Evolutionary conservation across 2,329 filamentous ascomycete genomes (phyloP).

Genomic region (Diaporthe ampelina): DNA sequence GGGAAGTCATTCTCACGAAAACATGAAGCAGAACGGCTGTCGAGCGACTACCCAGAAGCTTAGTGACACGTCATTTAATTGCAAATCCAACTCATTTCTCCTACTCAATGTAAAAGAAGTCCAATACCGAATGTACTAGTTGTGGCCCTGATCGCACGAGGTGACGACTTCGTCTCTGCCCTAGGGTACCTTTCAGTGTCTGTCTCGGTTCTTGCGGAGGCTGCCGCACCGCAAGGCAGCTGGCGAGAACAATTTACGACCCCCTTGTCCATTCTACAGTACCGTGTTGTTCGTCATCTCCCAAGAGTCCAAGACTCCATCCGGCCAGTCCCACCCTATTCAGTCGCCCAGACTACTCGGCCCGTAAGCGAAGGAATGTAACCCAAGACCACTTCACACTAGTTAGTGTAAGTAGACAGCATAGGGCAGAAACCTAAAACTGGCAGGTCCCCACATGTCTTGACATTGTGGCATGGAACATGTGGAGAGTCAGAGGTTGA

Average conservation of each 20-base stretch:
- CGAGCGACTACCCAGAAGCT: not conserved
- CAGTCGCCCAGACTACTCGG: not conserved
- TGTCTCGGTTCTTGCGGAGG: no score
- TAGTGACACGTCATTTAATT: not conserved
- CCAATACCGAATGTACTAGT: not conserved
- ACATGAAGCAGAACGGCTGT: no score
- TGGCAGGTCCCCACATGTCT: not conserved
- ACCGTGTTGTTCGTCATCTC: not conserved
- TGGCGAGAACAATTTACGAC: no score
- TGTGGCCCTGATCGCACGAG: not conserved
- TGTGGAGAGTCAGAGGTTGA: slow-evolving; percentile 2
- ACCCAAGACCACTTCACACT: not conserved
- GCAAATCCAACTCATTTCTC: not conserved
- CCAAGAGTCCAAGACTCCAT: not conserved
- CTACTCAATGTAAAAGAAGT: not conserved
- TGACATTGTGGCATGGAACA: not conserved
- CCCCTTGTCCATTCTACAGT: no score
- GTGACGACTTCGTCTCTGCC: no score
- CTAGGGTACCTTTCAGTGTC: not conserved
- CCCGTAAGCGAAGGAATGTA: slow-evolving; percentile 3
- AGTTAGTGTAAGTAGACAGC: not conserved
- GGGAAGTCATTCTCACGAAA: no score
- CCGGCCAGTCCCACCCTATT: not conserved
- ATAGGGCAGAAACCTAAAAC: not conserved
- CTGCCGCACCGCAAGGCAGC: no score